phyloP scores from a whole-genome alignment of 1,139 yeast genomes.

The Ogataea hybrid region DNA sequence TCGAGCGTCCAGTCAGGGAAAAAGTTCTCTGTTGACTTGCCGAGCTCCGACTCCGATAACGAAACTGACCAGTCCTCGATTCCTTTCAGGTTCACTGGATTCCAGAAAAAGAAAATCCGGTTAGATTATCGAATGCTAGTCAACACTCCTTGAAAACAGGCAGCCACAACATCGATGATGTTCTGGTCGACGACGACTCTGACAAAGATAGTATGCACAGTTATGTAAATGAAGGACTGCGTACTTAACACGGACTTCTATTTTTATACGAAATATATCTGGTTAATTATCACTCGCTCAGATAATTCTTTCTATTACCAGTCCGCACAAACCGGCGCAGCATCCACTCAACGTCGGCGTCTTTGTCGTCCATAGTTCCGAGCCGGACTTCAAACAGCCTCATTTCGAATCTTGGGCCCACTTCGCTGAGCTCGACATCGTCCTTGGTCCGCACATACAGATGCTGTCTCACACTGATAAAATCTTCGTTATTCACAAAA shows the following conservation, averaged over 20 bases:
- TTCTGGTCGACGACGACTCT: slow-evolving; percentile 14
- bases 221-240: slow-evolving; percentile 36
- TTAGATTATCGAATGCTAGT: slow-evolving; percentile 11
- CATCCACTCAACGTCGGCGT: slow-evolving; percentile 98
- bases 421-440: slow-evolving; percentile 88
- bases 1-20: slow-evolving; percentile 17
- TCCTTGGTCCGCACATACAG: slow-evolving; percentile 88
- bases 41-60: slow-evolving; percentile 21
- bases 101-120: slow-evolving; percentile 17
- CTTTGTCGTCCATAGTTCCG: slow-evolving; percentile 92
- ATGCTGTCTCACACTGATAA: slow-evolving; percentile 91
- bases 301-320: slow-evolving; percentile 89
- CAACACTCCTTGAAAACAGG: slow-evolving; percentile 11
- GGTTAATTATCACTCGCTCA: slow-evolving; percentile 33
- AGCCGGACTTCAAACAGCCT: slow-evolving; percentile 80
- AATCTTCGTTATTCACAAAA: slow-evolving; percentile 87
- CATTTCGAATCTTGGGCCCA: slow-evolving; percentile 99
- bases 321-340: slow-evolving; percentile 89
- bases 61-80: slow-evolving; percentile 14
- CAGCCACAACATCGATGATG: slow-evolving; percentile 15
- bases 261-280: not conserved
- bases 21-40: slow-evolving; percentile 17
- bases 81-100: slow-evolving; percentile 20
- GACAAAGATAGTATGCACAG: slow-evolving; percentile 24
- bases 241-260: slow-evolving; percentile 15